Percentiles rank a stretch among this genome's conserved stretches.
phyloP scores from a whole-genome alignment of 768 basidiomycete genomes.

The Albatrellus ellisii region DNA sequence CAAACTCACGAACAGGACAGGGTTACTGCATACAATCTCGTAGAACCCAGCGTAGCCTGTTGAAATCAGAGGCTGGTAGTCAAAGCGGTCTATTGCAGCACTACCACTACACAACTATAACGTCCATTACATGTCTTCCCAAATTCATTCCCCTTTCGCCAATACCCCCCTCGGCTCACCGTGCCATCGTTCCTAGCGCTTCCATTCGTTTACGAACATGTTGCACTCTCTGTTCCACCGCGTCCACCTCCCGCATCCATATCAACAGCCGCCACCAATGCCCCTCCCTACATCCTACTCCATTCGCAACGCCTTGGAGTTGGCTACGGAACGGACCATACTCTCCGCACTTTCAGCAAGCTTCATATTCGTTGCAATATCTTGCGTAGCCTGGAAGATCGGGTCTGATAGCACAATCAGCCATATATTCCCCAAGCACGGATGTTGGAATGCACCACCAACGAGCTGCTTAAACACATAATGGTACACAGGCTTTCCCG shows the following conservation, averaged over 20 bases:
- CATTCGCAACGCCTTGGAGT: constrained; percentile 58
- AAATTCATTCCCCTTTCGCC: too few species aligned
- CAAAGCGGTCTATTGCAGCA: background rate
- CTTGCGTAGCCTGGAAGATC: constrained; percentile 70
- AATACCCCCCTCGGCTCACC: too few species aligned
- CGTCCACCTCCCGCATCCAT: too few species aligned
- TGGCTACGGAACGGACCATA: constrained; percentile 59
- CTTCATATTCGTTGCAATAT: constrained; percentile 69
- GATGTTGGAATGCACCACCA: constrained; percentile 52
- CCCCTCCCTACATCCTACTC: too few species aligned
- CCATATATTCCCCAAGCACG: too few species aligned
- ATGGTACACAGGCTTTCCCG: constrained; percentile 84
- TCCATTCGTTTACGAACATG: too few species aligned
- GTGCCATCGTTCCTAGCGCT: too few species aligned
- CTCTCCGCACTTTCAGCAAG: constrained; percentile 40
- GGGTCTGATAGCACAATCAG: too few species aligned
- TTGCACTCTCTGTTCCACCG: too few species aligned
- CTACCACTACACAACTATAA: too few species aligned
- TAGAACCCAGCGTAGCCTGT: constrained; percentile 95
- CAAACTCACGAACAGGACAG: constrained; percentile 93
- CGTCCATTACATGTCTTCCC: too few species aligned
- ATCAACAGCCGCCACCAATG: too few species aligned
- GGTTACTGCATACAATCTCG: constrained; percentile 81
- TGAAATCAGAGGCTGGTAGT: constrained; percentile 1
- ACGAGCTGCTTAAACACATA: constrained; percentile 78